A percentile compares a stretch with the other conserved stretches of the same genome.
Evolutionary conservation across 2,329 filamentous ascomycete genomes (phyloP).

Genomic region (Nemania abortiva): DNA sequence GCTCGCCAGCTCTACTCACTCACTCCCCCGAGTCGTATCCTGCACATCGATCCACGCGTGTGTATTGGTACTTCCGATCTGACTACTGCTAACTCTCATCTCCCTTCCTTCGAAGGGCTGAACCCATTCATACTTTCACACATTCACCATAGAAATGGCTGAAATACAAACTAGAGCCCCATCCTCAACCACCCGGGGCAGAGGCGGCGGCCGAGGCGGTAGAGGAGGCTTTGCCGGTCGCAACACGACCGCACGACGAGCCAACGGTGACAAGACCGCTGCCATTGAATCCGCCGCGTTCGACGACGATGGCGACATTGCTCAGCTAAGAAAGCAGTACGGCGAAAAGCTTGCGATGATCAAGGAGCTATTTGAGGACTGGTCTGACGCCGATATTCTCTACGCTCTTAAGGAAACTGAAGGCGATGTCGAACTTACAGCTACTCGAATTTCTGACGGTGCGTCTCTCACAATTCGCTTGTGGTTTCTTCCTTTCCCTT

Average conservation of each 20-base stretch:
- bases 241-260: constrained; percentile 64
- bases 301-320: constrained; percentile 89
- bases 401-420: constrained; percentile 91
- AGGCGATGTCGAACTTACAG: constrained; percentile 79
- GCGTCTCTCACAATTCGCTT: constrained; percentile 47
- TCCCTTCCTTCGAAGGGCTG: constrained; percentile 50
- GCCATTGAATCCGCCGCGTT: constrained; percentile 68
- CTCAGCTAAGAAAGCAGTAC: constrained; percentile 92
- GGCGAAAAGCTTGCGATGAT: constrained; percentile 81
- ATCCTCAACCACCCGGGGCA: constrained; percentile 81
- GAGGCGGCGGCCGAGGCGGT: constrained; percentile 89
- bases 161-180: constrained; percentile 86
- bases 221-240: constrained; percentile 78
- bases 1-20: constrained; percentile 14
- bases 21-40: constrained; percentile 16
- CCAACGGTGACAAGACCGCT: constrained; percentile 79
- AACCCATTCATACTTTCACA: constrained; percentile 48
- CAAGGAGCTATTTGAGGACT: constrained; percentile 93
- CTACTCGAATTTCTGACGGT: constrained; percentile 86
- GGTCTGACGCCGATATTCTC: constrained; percentile 94
- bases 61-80: constrained; percentile 47
- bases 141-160: constrained; percentile 78
- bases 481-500: constrained; percentile 3
- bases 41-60: constrained; percentile 34
- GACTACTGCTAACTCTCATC: constrained; percentile 39